Percentiles rank a stretch among this genome's conserved stretches.
Evolutionary conservation across 2,329 filamentous ascomycete species (phyloP).

Genomic region (Arthrinium phaeospermum): DNA sequence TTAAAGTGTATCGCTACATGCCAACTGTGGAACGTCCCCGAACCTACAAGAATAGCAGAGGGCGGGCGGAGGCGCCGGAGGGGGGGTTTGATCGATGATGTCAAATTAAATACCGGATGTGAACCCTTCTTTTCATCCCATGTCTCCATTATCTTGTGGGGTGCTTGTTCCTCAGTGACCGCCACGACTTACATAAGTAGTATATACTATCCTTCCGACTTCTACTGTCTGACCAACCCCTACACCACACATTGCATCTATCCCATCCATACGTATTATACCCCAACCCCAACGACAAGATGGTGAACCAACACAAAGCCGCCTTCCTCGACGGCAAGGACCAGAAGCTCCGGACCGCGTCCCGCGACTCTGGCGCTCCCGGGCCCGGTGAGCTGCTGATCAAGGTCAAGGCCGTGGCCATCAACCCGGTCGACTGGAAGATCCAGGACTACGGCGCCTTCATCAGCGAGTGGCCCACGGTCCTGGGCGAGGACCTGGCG

Average conservation of each 20-base stretch:
- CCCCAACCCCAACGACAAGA: neutral
- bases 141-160: neutral
- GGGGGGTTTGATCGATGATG: neutral
- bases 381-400: conserved; percentile 24
- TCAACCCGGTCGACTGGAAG: conserved; percentile 45
- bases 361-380: neutral
- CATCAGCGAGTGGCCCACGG: conserved; percentile 26
- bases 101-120: conserved; percentile 1
- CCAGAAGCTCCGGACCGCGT: conserved; percentile 4
- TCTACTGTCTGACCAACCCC: neutral
- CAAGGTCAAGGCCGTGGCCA: conserved; percentile 34
- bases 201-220: neutral
- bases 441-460: conserved; percentile 37
- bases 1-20: neutral
- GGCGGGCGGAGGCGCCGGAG: neutral
- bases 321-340: conserved; percentile 19
- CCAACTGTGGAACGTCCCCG: neutral
- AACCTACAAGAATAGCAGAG: conserved; percentile 11
- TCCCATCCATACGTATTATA: neutral
- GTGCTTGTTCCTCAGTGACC: neutral
- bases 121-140: neutral
- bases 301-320: conserved; percentile 20
- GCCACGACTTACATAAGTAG: neutral
- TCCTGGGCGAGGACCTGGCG: conserved; percentile 34
- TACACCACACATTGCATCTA: neutral